Percentiles rank a stretch among this genome's conserved stretches.
Evolutionary conservation across 495 filamentous ascomycete genomes (phyloP).

Genomic region (Neurospora cerealis): DNA sequence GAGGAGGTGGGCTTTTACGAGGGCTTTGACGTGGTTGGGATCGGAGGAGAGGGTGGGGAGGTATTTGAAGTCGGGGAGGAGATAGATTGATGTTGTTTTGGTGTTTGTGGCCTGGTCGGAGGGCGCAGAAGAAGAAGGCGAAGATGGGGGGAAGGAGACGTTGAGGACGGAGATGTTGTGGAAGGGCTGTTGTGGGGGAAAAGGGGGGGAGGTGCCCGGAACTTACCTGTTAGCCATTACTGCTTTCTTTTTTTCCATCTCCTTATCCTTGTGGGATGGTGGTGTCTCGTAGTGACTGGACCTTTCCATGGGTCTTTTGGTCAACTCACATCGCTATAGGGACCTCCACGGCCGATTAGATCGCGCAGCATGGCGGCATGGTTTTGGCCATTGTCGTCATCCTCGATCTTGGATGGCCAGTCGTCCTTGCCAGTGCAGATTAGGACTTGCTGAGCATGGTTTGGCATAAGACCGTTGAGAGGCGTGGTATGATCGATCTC

Average conservation of each 20-base stretch:
- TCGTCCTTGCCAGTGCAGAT: slow-evolving; percentile 70
- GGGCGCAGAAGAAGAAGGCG: slow-evolving; percentile 5
- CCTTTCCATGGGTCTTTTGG: neutral
- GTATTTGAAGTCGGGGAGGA: slow-evolving; percentile 73
- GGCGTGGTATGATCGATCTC: slow-evolving; percentile 62
- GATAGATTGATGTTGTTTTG: slow-evolving; percentile 50
- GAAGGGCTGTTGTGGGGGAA: slow-evolving; percentile 48
- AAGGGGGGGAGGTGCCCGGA: neutral
- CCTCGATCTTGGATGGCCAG: slow-evolving; percentile 66
- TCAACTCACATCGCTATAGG: slow-evolving; percentile 56
- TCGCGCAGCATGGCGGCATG: slow-evolving; percentile 62
- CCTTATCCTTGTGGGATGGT: neutral
- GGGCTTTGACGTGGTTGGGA: slow-evolving; percentile 38
- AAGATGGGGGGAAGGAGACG: slow-evolving; percentile 50
- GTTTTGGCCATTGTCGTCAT: slow-evolving; percentile 43
- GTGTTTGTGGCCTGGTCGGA: slow-evolving; percentile 21
- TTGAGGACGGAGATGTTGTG: slow-evolving; percentile 69
- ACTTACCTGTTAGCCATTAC: slow-evolving; percentile 12
- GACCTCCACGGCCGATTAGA: slow-evolving; percentile 54
- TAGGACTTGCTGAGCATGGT: slow-evolving; percentile 74
- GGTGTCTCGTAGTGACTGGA: neutral
- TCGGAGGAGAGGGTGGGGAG: slow-evolving; percentile 55
- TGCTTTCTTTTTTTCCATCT: neutral
- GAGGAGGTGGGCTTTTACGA: slow-evolving; percentile 48
- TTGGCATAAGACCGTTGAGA: slow-evolving; percentile 64